Percentiles rank a stretch among this genome's conserved stretches.
Evolutionary conservation across 257 asterid genomes (phyloP).

Genomic region (Penstemon eatonii): DNA sequence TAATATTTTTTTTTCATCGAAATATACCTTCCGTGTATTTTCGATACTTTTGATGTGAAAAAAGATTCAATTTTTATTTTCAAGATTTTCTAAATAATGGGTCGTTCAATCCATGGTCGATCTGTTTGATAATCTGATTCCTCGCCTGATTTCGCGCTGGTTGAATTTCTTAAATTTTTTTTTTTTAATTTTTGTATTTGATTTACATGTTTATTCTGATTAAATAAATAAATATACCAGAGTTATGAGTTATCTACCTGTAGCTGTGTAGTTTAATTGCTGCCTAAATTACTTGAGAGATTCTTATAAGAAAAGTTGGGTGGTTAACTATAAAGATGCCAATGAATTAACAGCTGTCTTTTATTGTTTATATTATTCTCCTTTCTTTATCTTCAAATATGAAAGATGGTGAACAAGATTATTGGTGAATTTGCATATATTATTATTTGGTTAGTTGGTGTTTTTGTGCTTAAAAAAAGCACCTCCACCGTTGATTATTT

Average conservation of each 20-base stretch:
- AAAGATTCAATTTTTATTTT: slow-evolving; percentile 19
- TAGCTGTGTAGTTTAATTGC: slow-evolving; percentile 11
- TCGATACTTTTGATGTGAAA: slow-evolving; percentile 27
- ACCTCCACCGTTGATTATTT: slow-evolving; percentile 12
- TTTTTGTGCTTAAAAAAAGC: slow-evolving; percentile 20
- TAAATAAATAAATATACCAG: slow-evolving; percentile 18
- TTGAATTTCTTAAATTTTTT: slow-evolving; percentile 22
- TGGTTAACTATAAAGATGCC: slow-evolving; percentile 27
- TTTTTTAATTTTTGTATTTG: not conserved
- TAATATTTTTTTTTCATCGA: slow-evolving; percentile 12
- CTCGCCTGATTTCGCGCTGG: slow-evolving; percentile 30
- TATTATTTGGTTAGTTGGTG: slow-evolving; percentile 23
- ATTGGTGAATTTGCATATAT: slow-evolving; percentile 17
- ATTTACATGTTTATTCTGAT: slow-evolving; percentile 26
- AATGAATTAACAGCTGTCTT: slow-evolving; percentile 36
- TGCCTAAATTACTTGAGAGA: slow-evolving; percentile 25
- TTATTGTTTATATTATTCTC: slow-evolving; percentile 17
- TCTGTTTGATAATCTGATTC: slow-evolving; percentile 36
- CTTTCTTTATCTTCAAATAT: slow-evolving; percentile 25
- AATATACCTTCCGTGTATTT: slow-evolving; percentile 12
- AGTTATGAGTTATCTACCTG: slow-evolving; percentile 41
- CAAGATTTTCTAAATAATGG: slow-evolving; percentile 31
- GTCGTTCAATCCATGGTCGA: slow-evolving; percentile 37
- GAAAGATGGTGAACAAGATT: slow-evolving; percentile 34
- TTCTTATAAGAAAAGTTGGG: slow-evolving; percentile 27